Percentiles rank a stretch among this genome's conserved stretches.
These are phyloP conservation scores for Candida nitratophila DNA, from an alignment of 805 yeast species.

Conservation along the genomic window DNA sequence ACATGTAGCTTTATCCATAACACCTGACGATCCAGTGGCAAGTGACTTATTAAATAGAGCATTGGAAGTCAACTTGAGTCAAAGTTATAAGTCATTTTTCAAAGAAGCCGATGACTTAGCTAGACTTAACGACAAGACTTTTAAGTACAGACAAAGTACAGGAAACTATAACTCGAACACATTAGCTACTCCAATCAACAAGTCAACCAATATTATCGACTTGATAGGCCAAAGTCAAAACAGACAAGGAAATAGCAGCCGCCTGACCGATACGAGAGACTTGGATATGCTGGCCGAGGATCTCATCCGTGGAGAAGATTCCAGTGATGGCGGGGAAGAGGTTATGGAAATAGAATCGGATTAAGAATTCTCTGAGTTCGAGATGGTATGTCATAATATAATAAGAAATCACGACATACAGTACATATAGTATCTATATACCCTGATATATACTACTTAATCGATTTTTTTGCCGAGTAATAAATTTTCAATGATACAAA, in stretches of 20 bases:
- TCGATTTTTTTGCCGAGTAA: no score
- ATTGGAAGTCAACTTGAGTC: slow-evolving; percentile 44
- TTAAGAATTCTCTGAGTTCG: slow-evolving; percentile 15
- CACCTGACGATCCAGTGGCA: slow-evolving; percentile 80
- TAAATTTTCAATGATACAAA: no score
- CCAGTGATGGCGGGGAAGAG: slow-evolving; percentile 35
- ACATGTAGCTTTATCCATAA: slow-evolving; percentile 73
- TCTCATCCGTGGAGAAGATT: slow-evolving; percentile 36
- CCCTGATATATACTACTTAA: no score
- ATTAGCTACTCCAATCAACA: slow-evolving; percentile 16
- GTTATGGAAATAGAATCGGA: slow-evolving; percentile 56
- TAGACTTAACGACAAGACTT: background rate
- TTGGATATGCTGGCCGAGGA: slow-evolving; percentile 31
- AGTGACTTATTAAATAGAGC: slow-evolving; percentile 77
- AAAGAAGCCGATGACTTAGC: background rate
- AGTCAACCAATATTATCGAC: slow-evolving; percentile 13
- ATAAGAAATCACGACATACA: no score
- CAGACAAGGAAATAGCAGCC: slow-evolving; percentile 2
- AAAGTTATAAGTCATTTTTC: background rate
- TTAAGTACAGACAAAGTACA: background rate
- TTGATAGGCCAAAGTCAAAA: slow-evolving; percentile 19
- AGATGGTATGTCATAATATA: no score
- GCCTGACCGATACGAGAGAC: slow-evolving; percentile 9
- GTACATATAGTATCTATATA: no score
- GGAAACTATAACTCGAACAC: background rate